These are phyloP conservation scores for Alternaria brassicicola DNA, from an alignment of 2,329 filamentous ascomycete genomes.

Conservation along the genomic window DNA sequence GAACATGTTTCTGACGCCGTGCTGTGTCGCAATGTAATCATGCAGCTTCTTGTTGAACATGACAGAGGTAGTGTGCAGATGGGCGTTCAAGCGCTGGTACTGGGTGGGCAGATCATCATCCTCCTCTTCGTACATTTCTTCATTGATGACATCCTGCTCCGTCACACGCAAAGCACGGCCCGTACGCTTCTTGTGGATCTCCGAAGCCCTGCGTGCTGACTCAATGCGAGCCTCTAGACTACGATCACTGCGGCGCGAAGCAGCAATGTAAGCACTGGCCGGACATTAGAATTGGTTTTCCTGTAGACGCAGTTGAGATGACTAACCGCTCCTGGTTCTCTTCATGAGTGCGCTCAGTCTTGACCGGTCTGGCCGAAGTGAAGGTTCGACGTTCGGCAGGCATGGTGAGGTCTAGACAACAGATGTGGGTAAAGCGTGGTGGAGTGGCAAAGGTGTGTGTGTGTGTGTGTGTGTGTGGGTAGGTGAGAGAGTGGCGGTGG, in stretches of 20 bases:
- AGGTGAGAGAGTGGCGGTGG: conserved; percentile 23
- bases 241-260: conserved; percentile 83
- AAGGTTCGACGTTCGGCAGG: conserved; percentile 49
- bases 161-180: conserved; percentile 82
- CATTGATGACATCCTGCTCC: conserved; percentile 83
- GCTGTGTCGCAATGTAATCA: conserved; percentile 63
- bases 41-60: conserved; percentile 68
- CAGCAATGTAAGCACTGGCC: conserved; percentile 83
- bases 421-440: background rate
- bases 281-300: conserved; percentile 18
- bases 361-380: conserved; percentile 49
- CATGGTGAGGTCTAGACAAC: conserved; percentile 33
- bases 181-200: conserved; percentile 86
- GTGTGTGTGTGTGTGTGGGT: too few relatives aligned
- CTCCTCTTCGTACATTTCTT: conserved; percentile 97
- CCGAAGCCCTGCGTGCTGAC: conserved; percentile 85
- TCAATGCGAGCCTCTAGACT: conserved; percentile 87
- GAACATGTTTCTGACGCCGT: conserved; percentile 60
- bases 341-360: conserved; percentile 78
- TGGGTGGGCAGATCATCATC: conserved; percentile 78
- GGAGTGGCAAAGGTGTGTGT: conserved; percentile 16
- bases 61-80: conserved; percentile 65
- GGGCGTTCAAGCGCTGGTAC: conserved; percentile 67
- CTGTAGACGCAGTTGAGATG: background rate
- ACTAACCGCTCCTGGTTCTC: conserved; percentile 76